Percentiles rank a stretch among this genome's conserved stretches.
These are phyloP conservation scores for Pichia scutulata DNA, from an alignment of 805 yeast genomes.

Conservation along the genomic window DNA sequence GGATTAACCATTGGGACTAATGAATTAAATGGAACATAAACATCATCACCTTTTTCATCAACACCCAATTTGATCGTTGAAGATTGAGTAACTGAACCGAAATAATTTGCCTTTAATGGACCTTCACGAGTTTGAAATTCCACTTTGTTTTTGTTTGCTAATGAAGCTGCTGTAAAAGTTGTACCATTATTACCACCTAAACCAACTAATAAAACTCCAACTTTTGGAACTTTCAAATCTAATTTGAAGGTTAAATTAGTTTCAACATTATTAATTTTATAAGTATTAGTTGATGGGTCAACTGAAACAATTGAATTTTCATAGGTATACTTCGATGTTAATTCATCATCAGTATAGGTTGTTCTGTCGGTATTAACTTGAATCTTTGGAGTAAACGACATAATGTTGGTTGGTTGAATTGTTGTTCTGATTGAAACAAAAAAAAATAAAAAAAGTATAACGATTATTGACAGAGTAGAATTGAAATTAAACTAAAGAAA, in stretches of 20 bases:
- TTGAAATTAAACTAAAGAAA: not conserved
- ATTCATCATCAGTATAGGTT: slow-evolving; percentile 40
- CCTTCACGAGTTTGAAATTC: slow-evolving; percentile 81
- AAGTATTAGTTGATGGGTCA: slow-evolving; percentile 45
- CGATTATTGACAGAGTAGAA: too few relatives aligned
- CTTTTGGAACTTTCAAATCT: slow-evolving; percentile 72
- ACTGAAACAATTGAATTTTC: slow-evolving; percentile 68
- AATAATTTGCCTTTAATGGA: slow-evolving; percentile 63
- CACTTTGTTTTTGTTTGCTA: slow-evolving; percentile 77
- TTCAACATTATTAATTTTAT: slow-evolving; percentile 60
- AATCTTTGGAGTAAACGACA: slow-evolving; percentile 33
- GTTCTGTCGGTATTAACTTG: slow-evolving; percentile 51
- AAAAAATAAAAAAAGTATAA: not conserved
- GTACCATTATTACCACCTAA: slow-evolving; percentile 97
- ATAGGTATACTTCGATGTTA: slow-evolving; percentile 58
- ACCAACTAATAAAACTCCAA: slow-evolving; percentile 88
- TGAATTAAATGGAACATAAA: slow-evolving; percentile 87
- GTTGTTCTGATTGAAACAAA: not conserved
- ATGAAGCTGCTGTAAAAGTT: slow-evolving; percentile 75
- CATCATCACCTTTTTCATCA: slow-evolving; percentile 74
- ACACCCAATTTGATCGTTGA: slow-evolving; percentile 87
- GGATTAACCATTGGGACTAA: slow-evolving; percentile 85
- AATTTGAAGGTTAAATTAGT: slow-evolving; percentile 80
- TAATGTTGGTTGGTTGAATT: not conserved
- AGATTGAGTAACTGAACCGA: slow-evolving; percentile 90